These are phyloP conservation scores for Penicillium silybi DNA, from an alignment of 495 filamentous ascomycete species.

Conservation along the genomic window DNA sequence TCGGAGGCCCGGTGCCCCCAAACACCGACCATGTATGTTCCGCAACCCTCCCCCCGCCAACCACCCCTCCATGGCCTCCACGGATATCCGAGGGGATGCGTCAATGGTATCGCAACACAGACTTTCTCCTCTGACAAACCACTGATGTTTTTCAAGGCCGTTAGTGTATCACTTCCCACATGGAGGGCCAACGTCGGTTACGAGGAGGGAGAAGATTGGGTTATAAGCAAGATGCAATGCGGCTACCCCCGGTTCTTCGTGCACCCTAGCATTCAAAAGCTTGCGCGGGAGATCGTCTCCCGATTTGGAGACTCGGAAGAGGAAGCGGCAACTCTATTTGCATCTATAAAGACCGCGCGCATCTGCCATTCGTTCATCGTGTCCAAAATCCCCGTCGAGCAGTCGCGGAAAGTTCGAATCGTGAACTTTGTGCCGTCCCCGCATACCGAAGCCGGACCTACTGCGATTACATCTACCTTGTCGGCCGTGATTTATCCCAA, in stretches of 20 bases:
- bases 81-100: not conserved
- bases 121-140: not conserved
- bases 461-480: conserved; percentile 48
- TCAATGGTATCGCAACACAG: not conserved
- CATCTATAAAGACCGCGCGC: conserved; percentile 59
- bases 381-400: conserved; percentile 46
- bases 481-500: conserved; percentile 70
- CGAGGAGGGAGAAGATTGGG: conserved; percentile 87
- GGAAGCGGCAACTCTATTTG: conserved; percentile 77
- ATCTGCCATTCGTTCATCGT: conserved; percentile 71
- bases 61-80: conserved; percentile 23
- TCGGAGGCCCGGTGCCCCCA: conserved; percentile 44
- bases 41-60: conserved; percentile 20
- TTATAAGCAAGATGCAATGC: conserved; percentile 76
- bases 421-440: conserved; percentile 60
- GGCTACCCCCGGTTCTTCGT: conserved; percentile 97
- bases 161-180: conserved; percentile 93
- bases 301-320: conserved; percentile 53
- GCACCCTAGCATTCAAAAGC: conserved; percentile 73
- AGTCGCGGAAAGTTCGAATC: conserved; percentile 51
- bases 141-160: conserved; percentile 57
- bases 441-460: conserved; percentile 29
- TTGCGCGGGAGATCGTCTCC: conserved; percentile 63
- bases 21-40: conserved; percentile 54
- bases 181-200: conserved; percentile 90